These are phyloP conservation scores for Russula lepida DNA, from an alignment of 768 basidiomycete species.

Conservation along the genomic window DNA sequence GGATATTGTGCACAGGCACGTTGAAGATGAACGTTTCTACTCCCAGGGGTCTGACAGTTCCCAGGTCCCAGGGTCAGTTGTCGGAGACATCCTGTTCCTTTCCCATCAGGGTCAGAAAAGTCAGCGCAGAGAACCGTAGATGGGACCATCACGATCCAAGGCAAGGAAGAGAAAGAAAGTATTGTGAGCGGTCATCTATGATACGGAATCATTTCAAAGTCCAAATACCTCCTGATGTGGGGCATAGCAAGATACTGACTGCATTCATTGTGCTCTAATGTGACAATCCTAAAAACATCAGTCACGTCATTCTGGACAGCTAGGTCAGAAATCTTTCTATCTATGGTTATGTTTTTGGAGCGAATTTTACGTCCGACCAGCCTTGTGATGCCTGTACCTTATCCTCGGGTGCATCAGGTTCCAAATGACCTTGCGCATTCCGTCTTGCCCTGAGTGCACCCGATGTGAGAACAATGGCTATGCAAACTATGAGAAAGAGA, in stretches of 20 bases:
- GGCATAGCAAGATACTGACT: not conserved
- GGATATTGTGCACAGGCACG: not conserved
- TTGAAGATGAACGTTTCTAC: not conserved
- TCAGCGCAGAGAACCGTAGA: not conserved
- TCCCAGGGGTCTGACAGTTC: not conserved
- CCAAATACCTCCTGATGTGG: not conserved
- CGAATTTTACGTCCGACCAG: conserved; percentile 53
- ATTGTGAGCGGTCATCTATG: not conserved
- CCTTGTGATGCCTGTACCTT: conserved; percentile 76
- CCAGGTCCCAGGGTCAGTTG: not conserved
- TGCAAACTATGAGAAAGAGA: not conserved
- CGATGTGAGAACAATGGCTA: not conserved
- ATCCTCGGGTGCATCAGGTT: conserved; percentile 81
- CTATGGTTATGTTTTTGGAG: conserved; percentile 27
- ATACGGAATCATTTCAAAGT: not conserved
- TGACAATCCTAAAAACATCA: not conserved
- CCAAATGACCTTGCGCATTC: conserved; percentile 76
- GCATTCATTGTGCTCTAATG: too few relatives aligned
- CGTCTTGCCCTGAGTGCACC: conserved; percentile 59
- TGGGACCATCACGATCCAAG: too few relatives aligned
- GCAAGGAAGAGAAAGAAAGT: not conserved
- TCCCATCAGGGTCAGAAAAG: not conserved
- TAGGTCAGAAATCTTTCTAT: not conserved
- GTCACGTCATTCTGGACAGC: not conserved
- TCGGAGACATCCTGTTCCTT: not conserved